These are phyloP conservation scores for Gonapodya prolifera DNA, from an alignment of 192 early-diverging fungal genomes.

Conservation along the genomic window DNA sequence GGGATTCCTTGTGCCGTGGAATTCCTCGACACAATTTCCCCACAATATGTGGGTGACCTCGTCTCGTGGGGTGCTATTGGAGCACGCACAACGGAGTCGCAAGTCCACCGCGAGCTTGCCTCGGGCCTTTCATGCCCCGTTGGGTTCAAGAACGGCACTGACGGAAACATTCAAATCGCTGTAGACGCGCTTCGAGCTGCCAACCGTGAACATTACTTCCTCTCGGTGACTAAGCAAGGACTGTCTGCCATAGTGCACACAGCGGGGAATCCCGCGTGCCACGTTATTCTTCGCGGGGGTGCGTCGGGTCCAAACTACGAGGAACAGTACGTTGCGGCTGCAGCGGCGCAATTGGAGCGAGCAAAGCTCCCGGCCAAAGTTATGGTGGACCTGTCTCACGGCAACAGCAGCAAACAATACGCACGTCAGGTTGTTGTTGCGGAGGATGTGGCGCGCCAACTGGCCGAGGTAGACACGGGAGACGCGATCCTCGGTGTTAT, in stretches of 20 bases:
- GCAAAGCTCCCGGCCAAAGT: constrained; percentile 42
- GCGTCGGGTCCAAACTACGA: constrained; percentile 83
- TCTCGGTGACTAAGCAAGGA: constrained; percentile 77
- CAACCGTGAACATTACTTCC: constrained; percentile 56
- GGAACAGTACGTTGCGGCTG: constrained; percentile 45
- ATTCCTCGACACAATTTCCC: constrained; percentile 69
- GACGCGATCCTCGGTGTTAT: constrained; percentile 83
- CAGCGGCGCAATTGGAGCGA: constrained; percentile 38
- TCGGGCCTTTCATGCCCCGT: constrained; percentile 69
- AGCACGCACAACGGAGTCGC: constrained; percentile 71
- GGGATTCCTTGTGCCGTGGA: constrained; percentile 65
- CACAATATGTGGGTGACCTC: constrained; percentile 53
- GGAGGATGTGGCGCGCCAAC: constrained; percentile 29
- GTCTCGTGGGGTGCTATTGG: constrained; percentile 48
- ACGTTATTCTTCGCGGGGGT: constrained; percentile 88
- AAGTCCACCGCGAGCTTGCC: constrained; percentile 69
- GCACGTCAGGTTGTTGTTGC: constrained; percentile 74
- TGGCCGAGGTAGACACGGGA: constrained; percentile 15
- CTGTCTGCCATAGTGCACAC: constrained; percentile 71
- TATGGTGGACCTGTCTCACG: constrained; percentile 96
- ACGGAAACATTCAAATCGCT: constrained; percentile 69
- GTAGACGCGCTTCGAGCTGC: constrained; percentile 88
- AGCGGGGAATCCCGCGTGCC: constrained; percentile 80
- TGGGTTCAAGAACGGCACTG: constrained; percentile 70
- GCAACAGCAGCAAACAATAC: constrained; percentile 82